Conservation (phyloP, 2,329 filamentous ascomycete species). For the Sporothrix dimorphospora region DNA sequence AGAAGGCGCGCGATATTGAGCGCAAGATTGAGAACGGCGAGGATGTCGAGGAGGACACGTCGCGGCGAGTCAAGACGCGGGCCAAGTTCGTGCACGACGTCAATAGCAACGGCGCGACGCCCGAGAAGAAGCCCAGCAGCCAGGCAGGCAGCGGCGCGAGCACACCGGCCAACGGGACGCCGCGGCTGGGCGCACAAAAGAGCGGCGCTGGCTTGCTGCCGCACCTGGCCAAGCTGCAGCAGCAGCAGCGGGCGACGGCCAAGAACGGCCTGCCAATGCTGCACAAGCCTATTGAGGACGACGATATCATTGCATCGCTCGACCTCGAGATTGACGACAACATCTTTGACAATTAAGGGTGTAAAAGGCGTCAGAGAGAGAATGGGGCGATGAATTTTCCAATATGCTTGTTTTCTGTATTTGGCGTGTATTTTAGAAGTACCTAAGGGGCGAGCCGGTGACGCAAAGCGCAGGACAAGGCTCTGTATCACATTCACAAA, state of each 20-base stretch:
- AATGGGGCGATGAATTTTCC: no score
- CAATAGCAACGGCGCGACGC: conserved; percentile 46
- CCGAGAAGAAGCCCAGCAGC: conserved; percentile 49
- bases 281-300: conserved; percentile 81
- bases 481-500: conserved; percentile 10
- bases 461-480: not conserved
- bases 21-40: conserved; percentile 67
- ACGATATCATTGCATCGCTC: conserved; percentile 87
- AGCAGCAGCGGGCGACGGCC: conserved; percentile 52
- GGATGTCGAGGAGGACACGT: conserved; percentile 59
- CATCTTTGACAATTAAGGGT: conserved; percentile 49
- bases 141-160: conserved; percentile 47
- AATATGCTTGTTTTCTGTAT: not conserved
- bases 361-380: not conserved
- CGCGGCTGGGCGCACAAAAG: conserved; percentile 50
- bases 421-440: not conserved
- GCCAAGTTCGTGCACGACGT: conserved; percentile 70
- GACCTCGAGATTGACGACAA: conserved; percentile 93
- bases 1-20: conserved; percentile 62
- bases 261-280: conserved; percentile 68
- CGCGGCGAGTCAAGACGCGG: conserved; percentile 65
- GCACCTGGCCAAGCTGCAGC: conserved; percentile 58
- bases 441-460: not conserved
- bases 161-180: conserved; percentile 56
- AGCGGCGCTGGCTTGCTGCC: conserved; percentile 48